Evolutionary conservation across 805 yeast genomes (phyloP).

Genomic region (Candida chilensis): DNA sequence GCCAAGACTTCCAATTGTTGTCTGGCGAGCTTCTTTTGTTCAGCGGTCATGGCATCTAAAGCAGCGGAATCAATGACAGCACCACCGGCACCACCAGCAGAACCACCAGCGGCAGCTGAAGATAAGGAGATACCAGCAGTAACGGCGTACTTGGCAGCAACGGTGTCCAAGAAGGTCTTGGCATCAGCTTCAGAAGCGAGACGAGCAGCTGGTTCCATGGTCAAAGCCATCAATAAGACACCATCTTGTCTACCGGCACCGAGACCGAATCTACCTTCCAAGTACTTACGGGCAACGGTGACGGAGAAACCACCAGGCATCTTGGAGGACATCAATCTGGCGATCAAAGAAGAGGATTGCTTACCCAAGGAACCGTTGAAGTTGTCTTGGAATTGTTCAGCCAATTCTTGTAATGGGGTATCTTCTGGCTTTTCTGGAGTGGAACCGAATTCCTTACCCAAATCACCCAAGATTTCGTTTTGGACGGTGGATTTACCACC

Average conservation of each 20-base stretch:
- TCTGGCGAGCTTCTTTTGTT: slow-evolving; percentile 59
- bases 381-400: slow-evolving; percentile 89
- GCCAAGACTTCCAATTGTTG: slow-evolving; percentile 91
- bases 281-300: slow-evolving; percentile 84
- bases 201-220: slow-evolving; percentile 88
- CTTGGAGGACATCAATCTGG: slow-evolving; percentile 89
- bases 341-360: slow-evolving; percentile 80
- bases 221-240: slow-evolving; percentile 71
- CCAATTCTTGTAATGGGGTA: slow-evolving; percentile 91
- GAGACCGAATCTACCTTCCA: slow-evolving; percentile 88
- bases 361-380: slow-evolving; percentile 89
- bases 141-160: slow-evolving; percentile 81
- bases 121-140: slow-evolving; percentile 69
- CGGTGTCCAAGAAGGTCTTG: slow-evolving; percentile 74
- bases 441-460: slow-evolving; percentile 96
- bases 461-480: slow-evolving; percentile 96
- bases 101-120: slow-evolving; percentile 53
- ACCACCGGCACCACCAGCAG: slow-evolving; percentile 60
- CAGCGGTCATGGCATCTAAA: slow-evolving; percentile 70
- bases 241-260: slow-evolving; percentile 93
- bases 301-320: slow-evolving; percentile 99
- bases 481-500: slow-evolving; percentile 99
- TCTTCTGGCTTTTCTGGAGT: slow-evolving; percentile 99
- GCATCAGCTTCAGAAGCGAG: slow-evolving; percentile 84
- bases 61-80: slow-evolving; percentile 95